Evolutionary conservation across 2,329 filamentous ascomycete species (phyloP).

Genomic region (Nannizziopsis arthrosporioides): DNA sequence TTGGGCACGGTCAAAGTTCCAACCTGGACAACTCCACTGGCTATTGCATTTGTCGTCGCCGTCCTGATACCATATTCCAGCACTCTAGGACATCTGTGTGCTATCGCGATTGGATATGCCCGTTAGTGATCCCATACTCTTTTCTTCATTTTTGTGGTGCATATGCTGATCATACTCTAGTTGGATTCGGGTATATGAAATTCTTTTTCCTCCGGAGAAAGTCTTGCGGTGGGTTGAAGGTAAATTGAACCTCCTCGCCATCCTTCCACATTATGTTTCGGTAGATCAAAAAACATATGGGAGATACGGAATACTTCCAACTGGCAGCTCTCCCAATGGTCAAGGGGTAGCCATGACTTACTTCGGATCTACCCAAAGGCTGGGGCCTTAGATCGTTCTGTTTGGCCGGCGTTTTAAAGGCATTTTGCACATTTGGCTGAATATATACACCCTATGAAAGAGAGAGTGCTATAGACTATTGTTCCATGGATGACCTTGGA

Average conservation of each 20-base stretch:
- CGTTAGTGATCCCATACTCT: slow-evolving; percentile 45
- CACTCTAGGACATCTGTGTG: slow-evolving; percentile 75
- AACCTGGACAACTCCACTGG: slow-evolving; percentile 82
- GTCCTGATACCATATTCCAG: slow-evolving; percentile 71
- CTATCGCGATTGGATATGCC: slow-evolving; percentile 71
- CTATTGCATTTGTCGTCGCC: slow-evolving; percentile 60
- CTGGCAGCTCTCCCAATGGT: slow-evolving; percentile 27
- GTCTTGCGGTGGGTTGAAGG: slow-evolving; percentile 76
- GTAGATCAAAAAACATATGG: slow-evolving; percentile 95
- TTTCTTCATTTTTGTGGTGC: background rate
- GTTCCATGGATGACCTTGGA: slow-evolving; percentile 6
- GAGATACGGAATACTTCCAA: slow-evolving; percentile 75
- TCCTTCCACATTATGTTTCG: slow-evolving; percentile 83
- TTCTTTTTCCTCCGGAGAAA: slow-evolving; percentile 79
- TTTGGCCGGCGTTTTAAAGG: background rate
- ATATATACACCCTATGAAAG: background rate
- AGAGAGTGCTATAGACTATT: background rate
- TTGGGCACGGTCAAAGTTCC: slow-evolving; percentile 61
- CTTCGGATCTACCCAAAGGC: slow-evolving; percentile 51
- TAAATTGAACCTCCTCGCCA: slow-evolving; percentile 71
- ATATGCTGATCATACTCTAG: slow-evolving; percentile 32
- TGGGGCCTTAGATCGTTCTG: slow-evolving; percentile 45
- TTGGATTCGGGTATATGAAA: slow-evolving; percentile 77
- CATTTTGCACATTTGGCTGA: background rate
- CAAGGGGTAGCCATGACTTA: slow-evolving; percentile 44